phyloP scores from a whole-genome alignment of 345 rosid genomes.

The Ailanthus altissimus region DNA sequence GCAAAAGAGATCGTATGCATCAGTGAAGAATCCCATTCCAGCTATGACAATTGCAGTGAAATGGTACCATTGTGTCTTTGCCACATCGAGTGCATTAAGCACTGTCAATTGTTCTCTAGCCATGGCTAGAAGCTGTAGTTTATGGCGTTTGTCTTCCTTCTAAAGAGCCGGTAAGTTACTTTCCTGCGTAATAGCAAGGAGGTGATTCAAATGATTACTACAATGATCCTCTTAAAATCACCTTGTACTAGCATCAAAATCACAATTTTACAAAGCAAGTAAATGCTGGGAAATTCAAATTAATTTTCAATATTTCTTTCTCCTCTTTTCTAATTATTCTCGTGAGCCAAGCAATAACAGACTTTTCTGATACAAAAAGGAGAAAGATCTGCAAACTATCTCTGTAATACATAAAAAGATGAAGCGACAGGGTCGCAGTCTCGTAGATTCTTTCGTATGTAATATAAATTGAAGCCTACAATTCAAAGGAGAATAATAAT shows the following conservation, averaged over 20 bases:
- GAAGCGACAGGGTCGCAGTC: too few species aligned
- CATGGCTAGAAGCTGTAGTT: conserved; percentile 31
- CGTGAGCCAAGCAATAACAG: too few species aligned
- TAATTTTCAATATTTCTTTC: too few species aligned
- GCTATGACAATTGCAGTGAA: conserved; percentile 64
- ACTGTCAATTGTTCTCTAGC: conserved; percentile 41
- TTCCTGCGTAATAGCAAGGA: conserved; percentile 3
- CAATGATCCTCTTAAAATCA: neutral
- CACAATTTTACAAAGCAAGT: neutral
- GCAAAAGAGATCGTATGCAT: conserved; percentile 78
- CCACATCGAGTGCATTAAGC: conserved; percentile 60
- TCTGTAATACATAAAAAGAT: neutral
- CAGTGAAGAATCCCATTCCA: conserved; percentile 88
- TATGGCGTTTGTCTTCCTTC: neutral
- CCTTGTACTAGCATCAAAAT: neutral
- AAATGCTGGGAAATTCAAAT: too few species aligned
- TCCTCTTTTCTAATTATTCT: too few species aligned
- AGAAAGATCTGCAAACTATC: neutral
- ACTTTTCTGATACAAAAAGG: too few species aligned
- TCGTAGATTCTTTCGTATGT: neutral
- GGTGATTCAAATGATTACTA: neutral
- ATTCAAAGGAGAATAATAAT: neutral
- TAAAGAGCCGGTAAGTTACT: neutral
- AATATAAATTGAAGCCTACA: neutral
- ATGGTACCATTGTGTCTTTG: conserved; percentile 64